Evolutionary conservation across 306 rosid genomes (phyloP), one percentile per base, ranked within the genome.

Genomic region (Ochetophila trinervis): DNA sequence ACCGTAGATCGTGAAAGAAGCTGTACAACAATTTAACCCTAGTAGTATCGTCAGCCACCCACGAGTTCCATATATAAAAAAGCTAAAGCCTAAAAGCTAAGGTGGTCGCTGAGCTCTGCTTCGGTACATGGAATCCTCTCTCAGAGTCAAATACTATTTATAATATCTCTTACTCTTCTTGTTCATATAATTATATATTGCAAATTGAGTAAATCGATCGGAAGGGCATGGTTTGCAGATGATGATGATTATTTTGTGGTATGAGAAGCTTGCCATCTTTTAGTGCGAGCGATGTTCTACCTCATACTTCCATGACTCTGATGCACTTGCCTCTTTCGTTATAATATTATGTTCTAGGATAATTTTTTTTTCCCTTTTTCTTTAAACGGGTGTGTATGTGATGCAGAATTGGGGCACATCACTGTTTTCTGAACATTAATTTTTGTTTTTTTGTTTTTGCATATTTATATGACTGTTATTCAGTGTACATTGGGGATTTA

Each of bases 251-350:
- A 4, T 6, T 48, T 8, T 57, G 18, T 59, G 60, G 77, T 59
- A 56, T 36, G 87, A 82, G 87, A 87, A 87, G 87, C 89, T 77
- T 68, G 77, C 59, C 36, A 23, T 68, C 50, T 44, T 74, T 5
- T 10, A 56, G 22, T 65, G 67, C 82, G 70, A 75, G 87, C 81
- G 49, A 60, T 79, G 93, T 81, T 84, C 60, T 12, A 65, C 67
- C 74, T 79, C 71, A 72, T 82, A 82, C 89, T 87, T 87, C 87
- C 89, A 87, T 87, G 89, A 84, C 84, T 84, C 84, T 79, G 84
- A 87, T 82, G 87, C 88, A 1, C 69, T 57, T 13, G 49, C 5
- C 17, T 36, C n/a, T 18, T 22, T 0, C 52, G 6, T 53, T 6
- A 6, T 3, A 9, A 17, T 54, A n/a, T 24, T 18, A 17, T 49